Evolutionary conservation across 352 stramenopile species (phyloP).

Genomic region (Pythium phragmiticola): DNA sequence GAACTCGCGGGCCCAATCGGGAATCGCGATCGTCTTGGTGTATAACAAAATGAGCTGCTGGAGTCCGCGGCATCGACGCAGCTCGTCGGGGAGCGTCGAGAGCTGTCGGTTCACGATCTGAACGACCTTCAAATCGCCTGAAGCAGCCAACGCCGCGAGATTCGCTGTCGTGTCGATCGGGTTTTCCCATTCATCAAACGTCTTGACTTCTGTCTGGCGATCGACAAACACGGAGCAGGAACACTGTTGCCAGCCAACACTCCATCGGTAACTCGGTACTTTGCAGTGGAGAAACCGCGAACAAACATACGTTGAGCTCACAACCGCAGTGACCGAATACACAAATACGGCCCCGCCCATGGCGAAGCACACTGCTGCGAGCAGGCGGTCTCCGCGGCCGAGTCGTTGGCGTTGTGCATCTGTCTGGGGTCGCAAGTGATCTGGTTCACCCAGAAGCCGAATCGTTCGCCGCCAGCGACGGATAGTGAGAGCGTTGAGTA

Average conservation of each 20-base stretch:
- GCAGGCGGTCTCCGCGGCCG: too few relatives aligned
- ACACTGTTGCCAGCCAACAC: conserved; percentile 17
- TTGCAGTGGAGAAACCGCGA: conserved; percentile 10
- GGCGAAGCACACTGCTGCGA: too few relatives aligned
- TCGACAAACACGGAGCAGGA: conserved; percentile 28
- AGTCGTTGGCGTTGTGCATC: too few relatives aligned
- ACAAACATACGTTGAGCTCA: conserved; percentile 9
- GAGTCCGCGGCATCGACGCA: conserved; percentile 13
- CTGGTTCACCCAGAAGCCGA: neutral
- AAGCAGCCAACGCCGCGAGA: conserved; percentile 11
- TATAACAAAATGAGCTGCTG: conserved; percentile 30
- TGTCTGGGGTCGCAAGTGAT: too few relatives aligned
- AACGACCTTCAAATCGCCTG: conserved; percentile 23
- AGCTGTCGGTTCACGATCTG: conserved; percentile 32
- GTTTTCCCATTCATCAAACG: conserved; percentile 3
- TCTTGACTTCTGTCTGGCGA: neutral
- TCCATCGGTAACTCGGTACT: conserved; percentile 30
- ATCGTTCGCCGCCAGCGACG: conserved; percentile 49
- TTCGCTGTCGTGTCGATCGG: conserved; percentile 15
- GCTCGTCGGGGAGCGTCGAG: conserved; percentile 14
- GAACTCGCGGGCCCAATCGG: conserved; percentile 24
- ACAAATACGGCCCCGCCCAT: neutral
- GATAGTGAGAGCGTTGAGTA: conserved; percentile 37
- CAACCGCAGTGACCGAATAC: neutral
- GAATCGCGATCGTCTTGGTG: conserved; percentile 22